Conservation (phyloP, 2,329 filamentous ascomycete species). For the Cladophialophora bantiana region DNA sequence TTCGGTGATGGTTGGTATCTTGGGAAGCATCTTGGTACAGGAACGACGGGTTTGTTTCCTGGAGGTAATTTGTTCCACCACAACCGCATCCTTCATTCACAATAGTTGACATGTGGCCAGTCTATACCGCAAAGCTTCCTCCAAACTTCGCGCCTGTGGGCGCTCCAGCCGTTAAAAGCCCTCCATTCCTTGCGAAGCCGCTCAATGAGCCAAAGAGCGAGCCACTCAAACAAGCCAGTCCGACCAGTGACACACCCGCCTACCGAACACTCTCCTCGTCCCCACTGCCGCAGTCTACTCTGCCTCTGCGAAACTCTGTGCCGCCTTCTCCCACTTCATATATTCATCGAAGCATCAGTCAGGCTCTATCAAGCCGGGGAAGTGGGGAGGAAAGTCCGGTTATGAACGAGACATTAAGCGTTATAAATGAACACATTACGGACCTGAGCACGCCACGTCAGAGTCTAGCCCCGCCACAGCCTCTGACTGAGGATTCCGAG, state of each 20-base stretch:
- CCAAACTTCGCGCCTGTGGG: constrained; percentile 30
- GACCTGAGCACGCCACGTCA: constrained; percentile 73
- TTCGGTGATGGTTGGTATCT: constrained; percentile 73
- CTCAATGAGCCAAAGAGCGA: constrained; percentile 11
- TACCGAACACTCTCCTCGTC: constrained; percentile 13
- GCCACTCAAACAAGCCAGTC: constrained; percentile 39
- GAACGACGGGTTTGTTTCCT: constrained; percentile 56
- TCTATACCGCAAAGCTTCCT: constrained; percentile 41
- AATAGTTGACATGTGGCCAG: constrained; percentile 27
- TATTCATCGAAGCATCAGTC: constrained; percentile 53
- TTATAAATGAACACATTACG: constrained; percentile 96
- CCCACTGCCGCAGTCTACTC: constrained; percentile 37
- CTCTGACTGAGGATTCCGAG: constrained; percentile 65
- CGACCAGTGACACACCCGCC: constrained; percentile 6
- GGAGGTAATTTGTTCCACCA: constrained; percentile 48
- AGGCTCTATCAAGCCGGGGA: constrained; percentile 58
- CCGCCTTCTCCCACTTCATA: constrained; percentile 47
- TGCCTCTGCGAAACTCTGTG: constrained; percentile 46
- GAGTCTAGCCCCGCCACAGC: constrained; percentile 47
- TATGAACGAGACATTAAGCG: constrained; percentile 91
- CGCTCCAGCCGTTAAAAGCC: constrained; percentile 14
- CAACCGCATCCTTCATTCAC: neutral
- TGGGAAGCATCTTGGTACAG: constrained; percentile 55
- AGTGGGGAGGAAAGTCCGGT: constrained; percentile 72
- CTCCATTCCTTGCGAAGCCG: constrained; percentile 17